Conservation (phyloP, 768 basidiomycete genomes). For the Lactarius indigo region DNA sequence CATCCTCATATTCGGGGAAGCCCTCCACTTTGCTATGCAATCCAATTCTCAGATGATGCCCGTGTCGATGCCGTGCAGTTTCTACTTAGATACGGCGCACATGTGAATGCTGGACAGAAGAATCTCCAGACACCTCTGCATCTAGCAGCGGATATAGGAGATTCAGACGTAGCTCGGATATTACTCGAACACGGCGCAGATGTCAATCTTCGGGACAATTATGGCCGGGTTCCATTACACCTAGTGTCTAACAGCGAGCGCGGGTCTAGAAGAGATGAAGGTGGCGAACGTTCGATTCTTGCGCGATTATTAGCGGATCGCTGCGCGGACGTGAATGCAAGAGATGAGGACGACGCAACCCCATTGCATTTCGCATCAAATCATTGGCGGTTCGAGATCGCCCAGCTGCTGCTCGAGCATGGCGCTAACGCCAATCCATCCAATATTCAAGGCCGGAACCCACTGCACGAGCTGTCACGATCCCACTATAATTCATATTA, state of each 20-base stretch:
- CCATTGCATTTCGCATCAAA: too few relatives aligned
- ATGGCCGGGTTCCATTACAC: background rate
- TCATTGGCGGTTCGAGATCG: too few relatives aligned
- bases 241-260: background rate
- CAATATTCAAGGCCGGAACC: background rate
- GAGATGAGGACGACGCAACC: too few relatives aligned
- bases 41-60: background rate
- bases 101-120: background rate
- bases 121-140: background rate
- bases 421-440: background rate
- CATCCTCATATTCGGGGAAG: background rate
- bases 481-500: too few relatives aligned
- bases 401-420: background rate
- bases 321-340: background rate
- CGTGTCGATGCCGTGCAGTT: background rate
- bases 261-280: background rate
- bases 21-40: background rate
- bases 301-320: background rate
- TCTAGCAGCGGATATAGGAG: background rate
- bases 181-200: background rate
- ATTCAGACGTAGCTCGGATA: rapidly evolving
- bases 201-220: background rate
- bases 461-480: background rate
- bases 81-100: background rate
- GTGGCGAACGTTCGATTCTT: background rate